Conservation (phyloP, 768 basidiomycete genomes). For the Boletus eberwhitei region DNA sequence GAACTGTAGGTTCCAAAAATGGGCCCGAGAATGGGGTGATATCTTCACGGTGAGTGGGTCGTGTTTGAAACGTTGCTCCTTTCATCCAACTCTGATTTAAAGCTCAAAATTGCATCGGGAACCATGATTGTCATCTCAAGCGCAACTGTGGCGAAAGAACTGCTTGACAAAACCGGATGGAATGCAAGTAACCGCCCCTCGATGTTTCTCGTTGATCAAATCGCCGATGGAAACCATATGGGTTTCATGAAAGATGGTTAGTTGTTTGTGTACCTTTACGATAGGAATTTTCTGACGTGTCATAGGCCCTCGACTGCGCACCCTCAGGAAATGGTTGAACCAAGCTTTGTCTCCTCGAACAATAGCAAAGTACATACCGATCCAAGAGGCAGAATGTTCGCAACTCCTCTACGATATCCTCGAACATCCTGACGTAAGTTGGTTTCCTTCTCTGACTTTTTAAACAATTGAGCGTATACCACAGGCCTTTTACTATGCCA, state of each 20-base stretch:
- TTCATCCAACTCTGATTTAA: not conserved
- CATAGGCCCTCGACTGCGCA: constrained; percentile 1
- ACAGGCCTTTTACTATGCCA: constrained; percentile 3
- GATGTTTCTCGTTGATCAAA: constrained; percentile 1
- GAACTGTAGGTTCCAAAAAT: not conserved
- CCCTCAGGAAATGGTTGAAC: constrained; percentile 2
- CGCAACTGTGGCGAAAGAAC: constrained; percentile 1
- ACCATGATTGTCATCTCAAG: constrained; percentile 3
- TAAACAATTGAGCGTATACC: not conserved
- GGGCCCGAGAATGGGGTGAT: constrained; percentile 8
- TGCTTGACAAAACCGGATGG: constrained; percentile 5
- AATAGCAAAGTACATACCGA: not conserved
- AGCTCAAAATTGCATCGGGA: constrained; percentile 7
- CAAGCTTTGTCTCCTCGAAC: not conserved
- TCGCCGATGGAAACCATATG: constrained; percentile 6
- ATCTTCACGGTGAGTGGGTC: not conserved
- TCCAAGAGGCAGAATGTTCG: constrained; percentile 3
- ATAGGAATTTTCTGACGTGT: not conserved
- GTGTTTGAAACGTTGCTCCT: not conserved
- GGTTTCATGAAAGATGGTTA: constrained; percentile 2
- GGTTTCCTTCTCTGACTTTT: not conserved
- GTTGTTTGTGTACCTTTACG: not conserved
- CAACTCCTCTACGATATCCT: constrained; percentile 3
- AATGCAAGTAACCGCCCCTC: constrained; percentile 4
- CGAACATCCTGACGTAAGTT: not conserved